A percentile compares a stretch with the other conserved stretches of the same genome.
Evolutionary conservation across 495 filamentous ascomycete genomes (phyloP).

Genomic region (Aspergillus cristatus): DNA sequence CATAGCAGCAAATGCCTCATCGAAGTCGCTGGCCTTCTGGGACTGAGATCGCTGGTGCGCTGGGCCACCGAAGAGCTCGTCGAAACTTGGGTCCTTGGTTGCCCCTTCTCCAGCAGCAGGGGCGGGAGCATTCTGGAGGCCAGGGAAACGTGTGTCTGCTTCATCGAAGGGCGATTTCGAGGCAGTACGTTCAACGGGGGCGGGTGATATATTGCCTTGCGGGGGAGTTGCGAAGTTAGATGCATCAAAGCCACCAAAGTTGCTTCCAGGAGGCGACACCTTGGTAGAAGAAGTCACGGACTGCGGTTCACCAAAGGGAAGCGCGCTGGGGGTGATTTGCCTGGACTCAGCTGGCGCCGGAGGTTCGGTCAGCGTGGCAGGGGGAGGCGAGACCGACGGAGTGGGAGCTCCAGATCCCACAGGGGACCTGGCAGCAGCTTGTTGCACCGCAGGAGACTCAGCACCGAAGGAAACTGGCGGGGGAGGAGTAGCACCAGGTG

Average conservation of each 20-base stretch:
- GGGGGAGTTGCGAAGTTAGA: slow-evolving; percentile 53
- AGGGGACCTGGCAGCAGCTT: slow-evolving; percentile 25
- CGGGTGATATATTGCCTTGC: slow-evolving; percentile 24
- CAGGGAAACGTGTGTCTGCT: slow-evolving; percentile 11
- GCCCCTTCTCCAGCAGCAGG: slow-evolving; percentile 10
- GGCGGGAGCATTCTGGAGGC: slow-evolving; percentile 12
- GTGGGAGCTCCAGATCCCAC: slow-evolving; percentile 40
- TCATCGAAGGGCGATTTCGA: slow-evolving; percentile 20
- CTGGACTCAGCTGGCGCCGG: slow-evolving; percentile 56
- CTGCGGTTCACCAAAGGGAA: slow-evolving; percentile 56
- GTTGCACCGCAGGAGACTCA: slow-evolving; percentile 35
- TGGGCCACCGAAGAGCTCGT: slow-evolving; percentile 46
- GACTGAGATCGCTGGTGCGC: slow-evolving; percentile 46
- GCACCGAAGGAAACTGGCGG: slow-evolving; percentile 60
- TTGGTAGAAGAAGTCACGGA: slow-evolving; percentile 69
- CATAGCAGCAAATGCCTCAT: slow-evolving; percentile 39
- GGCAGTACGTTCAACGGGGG: slow-evolving; percentile 33
- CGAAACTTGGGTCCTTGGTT: slow-evolving; percentile 32
- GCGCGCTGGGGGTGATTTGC: slow-evolving; percentile 63
- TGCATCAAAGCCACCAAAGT: slow-evolving; percentile 46
- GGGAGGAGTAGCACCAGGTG: slow-evolving; percentile 34
- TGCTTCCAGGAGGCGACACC: slow-evolving; percentile 70
- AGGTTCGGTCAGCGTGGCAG: slow-evolving; percentile 43
- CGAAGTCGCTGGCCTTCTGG: slow-evolving; percentile 47
- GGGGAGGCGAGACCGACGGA: slow-evolving; percentile 53